A percentile compares a stretch with the other conserved stretches of the same genome.
Evolutionary conservation across 371 early-diverging fungal species (phyloP).

Genomic region (Lichtheimia hyalospora): DNA sequence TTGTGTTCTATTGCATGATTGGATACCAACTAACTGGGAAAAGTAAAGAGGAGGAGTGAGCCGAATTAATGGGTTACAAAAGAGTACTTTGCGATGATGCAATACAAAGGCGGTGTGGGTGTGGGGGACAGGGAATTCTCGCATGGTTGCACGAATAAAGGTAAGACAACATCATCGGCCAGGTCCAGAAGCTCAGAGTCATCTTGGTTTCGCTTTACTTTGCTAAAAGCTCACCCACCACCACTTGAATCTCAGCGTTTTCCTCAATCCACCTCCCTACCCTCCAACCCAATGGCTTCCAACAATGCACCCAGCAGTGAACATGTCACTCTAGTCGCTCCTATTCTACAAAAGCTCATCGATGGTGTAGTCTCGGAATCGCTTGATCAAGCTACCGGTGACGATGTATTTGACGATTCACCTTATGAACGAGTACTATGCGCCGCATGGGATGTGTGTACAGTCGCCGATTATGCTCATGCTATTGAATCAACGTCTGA

Average conservation of each 20-base stretch:
- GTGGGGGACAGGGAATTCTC: no score
- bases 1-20: no score
- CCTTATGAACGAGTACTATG: slow-evolving; percentile 44
- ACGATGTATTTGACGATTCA: slow-evolving; percentile 32
- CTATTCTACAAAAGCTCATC: slow-evolving; percentile 33
- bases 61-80: no score
- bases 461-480: slow-evolving; percentile 34
- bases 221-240: no score
- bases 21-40: no score
- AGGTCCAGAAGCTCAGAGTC: no score
- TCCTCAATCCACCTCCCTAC: neutral
- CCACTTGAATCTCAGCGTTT: neutral
- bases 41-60: no score
- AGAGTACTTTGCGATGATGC: no score
- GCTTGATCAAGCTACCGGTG: slow-evolving; percentile 17
- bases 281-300: neutral
- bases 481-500: slow-evolving; percentile 16
- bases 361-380: slow-evolving; percentile 27
- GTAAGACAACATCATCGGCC: no score
- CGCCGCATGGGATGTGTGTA: slow-evolving; percentile 45
- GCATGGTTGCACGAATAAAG: no score
- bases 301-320: neutral
- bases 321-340: slow-evolving; percentile 18
- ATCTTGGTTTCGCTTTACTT: no score
- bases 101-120: no score